Conservation (phyloP, 192 early-diverging fungal genomes). For the Coemansia sp. region DNA sequence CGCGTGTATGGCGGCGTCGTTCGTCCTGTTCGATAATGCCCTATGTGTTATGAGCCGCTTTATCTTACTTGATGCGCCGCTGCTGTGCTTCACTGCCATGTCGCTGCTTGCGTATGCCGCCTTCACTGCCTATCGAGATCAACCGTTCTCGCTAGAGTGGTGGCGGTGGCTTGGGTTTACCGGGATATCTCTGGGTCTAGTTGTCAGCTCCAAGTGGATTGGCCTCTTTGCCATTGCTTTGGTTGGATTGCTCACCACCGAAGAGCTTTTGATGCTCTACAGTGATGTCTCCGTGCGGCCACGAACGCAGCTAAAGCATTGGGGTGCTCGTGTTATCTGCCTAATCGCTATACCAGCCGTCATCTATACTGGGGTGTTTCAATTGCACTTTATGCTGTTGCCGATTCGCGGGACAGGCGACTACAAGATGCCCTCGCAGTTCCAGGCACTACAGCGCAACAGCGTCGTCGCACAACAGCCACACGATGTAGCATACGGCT, state of each 20-base stretch:
- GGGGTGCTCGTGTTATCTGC: conserved; percentile 76
- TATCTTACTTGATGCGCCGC: conserved; percentile 72
- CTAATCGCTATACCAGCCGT: conserved; percentile 76
- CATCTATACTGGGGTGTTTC: conserved; percentile 85
- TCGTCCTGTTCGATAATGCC: no score
- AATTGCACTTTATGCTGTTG: conserved; percentile 87
- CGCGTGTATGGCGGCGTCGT: no score
- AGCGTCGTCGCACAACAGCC: conserved; percentile 62
- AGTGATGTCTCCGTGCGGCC: conserved; percentile 66
- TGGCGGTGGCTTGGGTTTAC: conserved; percentile 65
- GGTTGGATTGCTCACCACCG: conserved; percentile 86
- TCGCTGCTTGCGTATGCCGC: conserved; percentile 59
- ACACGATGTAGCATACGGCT: conserved; percentile 26
- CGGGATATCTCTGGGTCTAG: conserved; percentile 65
- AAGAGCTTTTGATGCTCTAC: conserved; percentile 86
- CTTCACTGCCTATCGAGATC: conserved; percentile 52
- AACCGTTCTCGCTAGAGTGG: conserved; percentile 66
- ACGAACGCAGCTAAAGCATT: conserved; percentile 71
- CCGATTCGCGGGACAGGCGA: conserved; percentile 85
- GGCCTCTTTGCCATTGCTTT: conserved; percentile 88
- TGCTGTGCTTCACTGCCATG: conserved; percentile 69
- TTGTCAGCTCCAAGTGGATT: conserved; percentile 94
- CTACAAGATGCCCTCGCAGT: conserved; percentile 86
- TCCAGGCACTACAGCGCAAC: conserved; percentile 83
- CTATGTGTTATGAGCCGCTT: conserved; percentile 64